Conservation (phyloP, 2,329 filamentous ascomycete species). For the Fusarium sp. region DNA sequence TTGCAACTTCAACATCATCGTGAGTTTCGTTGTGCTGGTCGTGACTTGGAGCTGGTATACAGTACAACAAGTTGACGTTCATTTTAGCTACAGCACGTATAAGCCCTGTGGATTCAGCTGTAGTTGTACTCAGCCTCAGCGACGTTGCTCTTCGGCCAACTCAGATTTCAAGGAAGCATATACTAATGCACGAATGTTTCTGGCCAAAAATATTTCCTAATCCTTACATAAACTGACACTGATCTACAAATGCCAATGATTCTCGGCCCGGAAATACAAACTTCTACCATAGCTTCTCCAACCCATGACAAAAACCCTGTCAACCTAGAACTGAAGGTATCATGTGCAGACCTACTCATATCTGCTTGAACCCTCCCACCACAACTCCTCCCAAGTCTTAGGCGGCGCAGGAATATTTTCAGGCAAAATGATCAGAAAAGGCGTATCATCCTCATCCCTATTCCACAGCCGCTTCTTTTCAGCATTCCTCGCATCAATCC, state of each 20-base stretch:
- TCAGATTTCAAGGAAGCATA: not conserved
- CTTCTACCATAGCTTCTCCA: not conserved
- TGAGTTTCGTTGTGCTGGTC: not conserved
- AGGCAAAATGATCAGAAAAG: not conserved
- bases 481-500: not conserved
- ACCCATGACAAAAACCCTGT: too few species aligned
- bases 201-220: not conserved
- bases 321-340: too few species aligned
- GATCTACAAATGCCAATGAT: not conserved
- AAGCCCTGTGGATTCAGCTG: not conserved
- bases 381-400: not conserved
- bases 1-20: slow-evolving; percentile 2
- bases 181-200: not conserved
- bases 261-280: not conserved
- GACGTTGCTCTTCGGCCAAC: not conserved
- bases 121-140: not conserved
- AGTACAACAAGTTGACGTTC: not conserved
- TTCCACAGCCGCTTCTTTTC: not conserved
- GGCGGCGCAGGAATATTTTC: not conserved
- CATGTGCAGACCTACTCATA: too few species aligned
- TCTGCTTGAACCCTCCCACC: not conserved
- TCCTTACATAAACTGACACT: fast-evolving
- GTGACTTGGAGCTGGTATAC: not conserved
- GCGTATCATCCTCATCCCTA: not conserved
- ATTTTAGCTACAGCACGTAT: not conserved